Conservation (phyloP, 73 alveolate genomes). For the Uronychia setigera region DNA sequence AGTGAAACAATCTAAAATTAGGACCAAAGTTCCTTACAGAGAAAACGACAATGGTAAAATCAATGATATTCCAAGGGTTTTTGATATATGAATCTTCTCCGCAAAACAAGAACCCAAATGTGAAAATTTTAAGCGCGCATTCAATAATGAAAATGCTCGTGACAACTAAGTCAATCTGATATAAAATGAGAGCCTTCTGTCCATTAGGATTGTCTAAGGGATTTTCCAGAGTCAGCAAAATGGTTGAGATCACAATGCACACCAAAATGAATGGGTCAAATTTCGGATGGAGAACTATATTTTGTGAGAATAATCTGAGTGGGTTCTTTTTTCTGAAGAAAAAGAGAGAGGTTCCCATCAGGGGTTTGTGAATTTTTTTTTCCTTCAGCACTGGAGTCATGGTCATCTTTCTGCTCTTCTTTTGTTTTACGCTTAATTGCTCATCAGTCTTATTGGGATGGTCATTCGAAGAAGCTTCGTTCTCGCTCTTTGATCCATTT, state of each 20-base stretch:
- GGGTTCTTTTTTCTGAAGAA: not conserved
- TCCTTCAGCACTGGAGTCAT: too few relatives aligned
- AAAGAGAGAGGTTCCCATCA: conserved; percentile 10
- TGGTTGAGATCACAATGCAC: conserved; percentile 13
- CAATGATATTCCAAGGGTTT: conserved; percentile 54
- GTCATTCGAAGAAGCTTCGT: too few relatives aligned
- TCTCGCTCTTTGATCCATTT: too few relatives aligned
- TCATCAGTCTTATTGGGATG: too few relatives aligned
- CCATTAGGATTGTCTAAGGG: conserved; percentile 31
- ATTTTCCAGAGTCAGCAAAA: conserved; percentile 29
- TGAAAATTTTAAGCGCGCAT: conserved; percentile 27
- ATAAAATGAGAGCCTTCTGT: not conserved
- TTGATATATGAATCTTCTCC: conserved; percentile 41
- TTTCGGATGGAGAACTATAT: not conserved
- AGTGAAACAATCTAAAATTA: conserved; percentile 25
- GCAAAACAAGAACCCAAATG: conserved; percentile 23
- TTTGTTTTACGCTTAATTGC: too few relatives aligned
- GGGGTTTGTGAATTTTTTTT: not conserved
- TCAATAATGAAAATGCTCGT: conserved; percentile 49
- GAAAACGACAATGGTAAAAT: conserved; percentile 37
- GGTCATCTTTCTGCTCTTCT: too few relatives aligned
- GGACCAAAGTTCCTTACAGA: conserved; percentile 6
- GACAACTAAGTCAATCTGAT: conserved; percentile 8
- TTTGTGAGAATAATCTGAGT: conserved; percentile 5
- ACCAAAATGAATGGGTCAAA: conserved; percentile 20